Conservation (phyloP, 2,329 filamentous ascomycete genomes). For the Lasiodiplodia sp. region DNA sequence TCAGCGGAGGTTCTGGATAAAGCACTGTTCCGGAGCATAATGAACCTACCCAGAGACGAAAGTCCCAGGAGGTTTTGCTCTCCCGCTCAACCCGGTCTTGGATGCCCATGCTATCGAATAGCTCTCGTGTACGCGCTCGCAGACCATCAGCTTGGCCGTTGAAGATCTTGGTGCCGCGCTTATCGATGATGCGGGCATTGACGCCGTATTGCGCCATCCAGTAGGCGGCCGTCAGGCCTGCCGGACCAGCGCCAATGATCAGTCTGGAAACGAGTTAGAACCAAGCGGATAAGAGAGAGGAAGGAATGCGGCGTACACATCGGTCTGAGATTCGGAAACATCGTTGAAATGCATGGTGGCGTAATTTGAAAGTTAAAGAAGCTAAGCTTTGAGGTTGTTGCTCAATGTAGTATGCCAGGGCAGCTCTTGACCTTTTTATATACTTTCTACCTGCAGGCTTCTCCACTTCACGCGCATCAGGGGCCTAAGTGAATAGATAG, state of each 20-base stretch:
- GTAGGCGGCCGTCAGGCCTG: background rate
- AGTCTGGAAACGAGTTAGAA: background rate
- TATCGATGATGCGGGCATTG: constrained; percentile 55
- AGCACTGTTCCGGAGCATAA: too few relatives aligned
- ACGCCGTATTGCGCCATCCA: constrained; percentile 17
- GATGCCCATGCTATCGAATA: constrained; percentile 74
- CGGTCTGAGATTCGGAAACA: background rate
- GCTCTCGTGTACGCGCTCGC: constrained; percentile 72
- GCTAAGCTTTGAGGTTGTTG: background rate
- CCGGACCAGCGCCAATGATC: constrained; percentile 10
- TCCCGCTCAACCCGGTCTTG: constrained; percentile 69
- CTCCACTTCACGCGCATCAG: background rate
- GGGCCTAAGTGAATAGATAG: background rate
- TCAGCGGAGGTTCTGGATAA: background rate
- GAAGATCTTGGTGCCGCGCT: constrained; percentile 60
- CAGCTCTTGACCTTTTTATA: background rate
- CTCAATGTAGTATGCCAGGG: background rate
- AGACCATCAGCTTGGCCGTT: constrained; percentile 69
- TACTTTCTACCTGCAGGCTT: too few relatives aligned
- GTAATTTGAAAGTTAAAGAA: background rate
- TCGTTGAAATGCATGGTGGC: background rate
- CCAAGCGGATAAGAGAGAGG: background rate
- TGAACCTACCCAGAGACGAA: constrained; percentile 33
- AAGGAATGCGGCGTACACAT: background rate
- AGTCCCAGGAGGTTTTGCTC: constrained; percentile 49